These are phyloP conservation scores for Melaleuca quinquenervia DNA, from an alignment of 345 rosid species.

Conservation along the genomic window DNA sequence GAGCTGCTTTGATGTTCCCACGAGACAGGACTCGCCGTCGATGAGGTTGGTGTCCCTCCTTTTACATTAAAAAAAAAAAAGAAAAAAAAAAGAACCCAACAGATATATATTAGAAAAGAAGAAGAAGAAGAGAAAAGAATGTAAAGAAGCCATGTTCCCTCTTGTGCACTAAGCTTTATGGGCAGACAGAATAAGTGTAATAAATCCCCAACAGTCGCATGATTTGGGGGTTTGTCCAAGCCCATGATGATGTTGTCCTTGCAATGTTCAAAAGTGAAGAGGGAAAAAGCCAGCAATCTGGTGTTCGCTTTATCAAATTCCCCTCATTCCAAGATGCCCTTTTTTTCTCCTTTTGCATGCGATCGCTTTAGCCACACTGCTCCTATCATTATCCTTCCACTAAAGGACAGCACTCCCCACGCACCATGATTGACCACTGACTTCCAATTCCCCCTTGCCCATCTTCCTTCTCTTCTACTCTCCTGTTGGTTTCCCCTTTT, in stretches of 20 bases:
- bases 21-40: not conserved
- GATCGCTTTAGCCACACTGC: not conserved
- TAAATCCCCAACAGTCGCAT: not conserved
- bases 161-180: not conserved
- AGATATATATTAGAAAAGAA: not conserved
- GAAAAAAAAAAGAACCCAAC: not conserved
- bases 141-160: not conserved
- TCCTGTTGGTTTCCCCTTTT: not conserved
- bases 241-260: not conserved
- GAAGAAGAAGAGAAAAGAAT: not conserved
- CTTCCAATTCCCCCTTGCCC: not conserved
- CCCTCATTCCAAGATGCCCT: not conserved
- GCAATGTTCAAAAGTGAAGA: not conserved
- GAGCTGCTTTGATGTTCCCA: not conserved
- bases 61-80: not conserved
- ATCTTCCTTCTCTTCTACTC: not conserved
- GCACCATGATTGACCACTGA: not conserved
- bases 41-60: not conserved
- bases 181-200: not conserved
- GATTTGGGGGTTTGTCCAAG: not conserved
- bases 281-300: not conserved
- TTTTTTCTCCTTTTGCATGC: not conserved
- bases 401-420: not conserved
- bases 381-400: not conserved
- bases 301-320: not conserved